These are phyloP conservation scores for Lepidopterella palustris DNA, from an alignment of 495 filamentous ascomycete species.

Conservation along the genomic window DNA sequence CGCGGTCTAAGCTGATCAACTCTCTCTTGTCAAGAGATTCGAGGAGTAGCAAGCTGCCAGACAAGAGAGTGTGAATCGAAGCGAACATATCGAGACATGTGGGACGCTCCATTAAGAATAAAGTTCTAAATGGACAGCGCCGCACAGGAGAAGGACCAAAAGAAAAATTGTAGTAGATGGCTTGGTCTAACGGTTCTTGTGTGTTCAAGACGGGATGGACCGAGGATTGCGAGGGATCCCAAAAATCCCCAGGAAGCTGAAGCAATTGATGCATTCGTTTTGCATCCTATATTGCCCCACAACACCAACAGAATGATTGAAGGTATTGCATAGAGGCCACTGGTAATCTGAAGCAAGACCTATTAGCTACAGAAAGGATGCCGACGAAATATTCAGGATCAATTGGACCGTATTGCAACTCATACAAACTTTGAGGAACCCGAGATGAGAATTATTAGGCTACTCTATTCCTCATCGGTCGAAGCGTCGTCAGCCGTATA, in stretches of 20 bases:
- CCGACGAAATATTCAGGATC: too few relatives aligned
- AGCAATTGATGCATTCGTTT: slow-evolving; percentile 14
- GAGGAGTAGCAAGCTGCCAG: slow-evolving; percentile 15
- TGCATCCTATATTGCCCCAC: slow-evolving; percentile 21
- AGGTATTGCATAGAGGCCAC: slow-evolving; percentile 14
- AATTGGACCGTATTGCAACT: too few relatives aligned
- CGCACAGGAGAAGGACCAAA: slow-evolving; percentile 15
- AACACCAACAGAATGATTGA: slow-evolving; percentile 16
- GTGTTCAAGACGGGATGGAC: slow-evolving; percentile 19
- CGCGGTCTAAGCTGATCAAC: slow-evolving; percentile 11
- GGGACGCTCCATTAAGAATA: slow-evolving; percentile 20
- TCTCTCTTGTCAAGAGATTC: slow-evolving; percentile 23
- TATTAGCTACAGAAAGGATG: too few relatives aligned
- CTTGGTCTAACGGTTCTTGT: slow-evolving; percentile 19
- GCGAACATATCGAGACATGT: slow-evolving; percentile 7
- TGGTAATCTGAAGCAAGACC: slow-evolving; percentile 1
- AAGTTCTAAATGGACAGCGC: slow-evolving; percentile 20
- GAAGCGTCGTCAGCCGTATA: slow-evolving; percentile 15
- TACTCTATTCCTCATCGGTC: slow-evolving; percentile 7
- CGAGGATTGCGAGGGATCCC: slow-evolving; percentile 8
- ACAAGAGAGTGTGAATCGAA: slow-evolving; percentile 19
- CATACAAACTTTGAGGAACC: slow-evolving; percentile 18
- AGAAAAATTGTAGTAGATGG: slow-evolving; percentile 26
- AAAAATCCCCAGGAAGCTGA: slow-evolving; percentile 14
- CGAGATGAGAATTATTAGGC: slow-evolving; percentile 19